Percentiles rank a stretch among this genome's conserved stretches.
These are phyloP conservation scores for Shiraia bambusicola DNA, from an alignment of 2,329 filamentous ascomycete genomes.

Conservation along the genomic window DNA sequence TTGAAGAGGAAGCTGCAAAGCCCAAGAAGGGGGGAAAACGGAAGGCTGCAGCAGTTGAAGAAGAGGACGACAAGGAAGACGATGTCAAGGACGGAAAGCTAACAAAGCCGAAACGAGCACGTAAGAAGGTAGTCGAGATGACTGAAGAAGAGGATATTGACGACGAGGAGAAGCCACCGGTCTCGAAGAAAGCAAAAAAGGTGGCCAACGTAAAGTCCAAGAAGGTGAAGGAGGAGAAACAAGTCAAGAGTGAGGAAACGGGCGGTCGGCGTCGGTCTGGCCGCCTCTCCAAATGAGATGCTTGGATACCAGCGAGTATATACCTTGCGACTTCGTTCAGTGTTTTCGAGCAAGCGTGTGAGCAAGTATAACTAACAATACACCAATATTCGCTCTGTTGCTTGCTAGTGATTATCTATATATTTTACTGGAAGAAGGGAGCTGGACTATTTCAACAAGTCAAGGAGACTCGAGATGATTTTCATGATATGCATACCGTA, in stretches of 20 bases:
- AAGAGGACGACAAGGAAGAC: slow-evolving; percentile 20
- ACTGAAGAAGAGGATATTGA: slow-evolving; percentile 32
- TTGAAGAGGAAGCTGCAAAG: slow-evolving; percentile 24
- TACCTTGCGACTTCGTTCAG: not conserved
- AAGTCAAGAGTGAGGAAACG: slow-evolving; percentile 17
- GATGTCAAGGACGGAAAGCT: slow-evolving; percentile 7
- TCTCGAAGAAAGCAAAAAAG: slow-evolving; percentile 32
- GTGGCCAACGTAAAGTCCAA: slow-evolving; percentile 10
- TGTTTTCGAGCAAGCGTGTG: too few relatives aligned
- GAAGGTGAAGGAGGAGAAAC: slow-evolving; percentile 11
- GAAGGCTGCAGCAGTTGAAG: slow-evolving; percentile 31
- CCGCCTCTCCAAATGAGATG: slow-evolving; percentile 18
- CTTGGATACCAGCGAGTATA: not conserved
- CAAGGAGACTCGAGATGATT: too few relatives aligned
- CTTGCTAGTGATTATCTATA: too few relatives aligned
- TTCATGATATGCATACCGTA: too few relatives aligned
- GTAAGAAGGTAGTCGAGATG: slow-evolving; percentile 21
- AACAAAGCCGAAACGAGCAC: slow-evolving; percentile 21
- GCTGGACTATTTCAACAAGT: too few relatives aligned
- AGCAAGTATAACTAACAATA: too few relatives aligned
- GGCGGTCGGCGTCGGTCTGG: slow-evolving; percentile 26
- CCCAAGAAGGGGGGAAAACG: slow-evolving; percentile 40
- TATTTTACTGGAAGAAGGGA: too few relatives aligned
- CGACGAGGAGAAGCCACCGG: slow-evolving; percentile 21
- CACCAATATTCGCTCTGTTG: too few relatives aligned